Evolutionary conservation across 805 yeast genomes (phyloP), one percentile per base, ranked within the genome.

Genomic region (Candida pseudoglaebosa): DNA sequence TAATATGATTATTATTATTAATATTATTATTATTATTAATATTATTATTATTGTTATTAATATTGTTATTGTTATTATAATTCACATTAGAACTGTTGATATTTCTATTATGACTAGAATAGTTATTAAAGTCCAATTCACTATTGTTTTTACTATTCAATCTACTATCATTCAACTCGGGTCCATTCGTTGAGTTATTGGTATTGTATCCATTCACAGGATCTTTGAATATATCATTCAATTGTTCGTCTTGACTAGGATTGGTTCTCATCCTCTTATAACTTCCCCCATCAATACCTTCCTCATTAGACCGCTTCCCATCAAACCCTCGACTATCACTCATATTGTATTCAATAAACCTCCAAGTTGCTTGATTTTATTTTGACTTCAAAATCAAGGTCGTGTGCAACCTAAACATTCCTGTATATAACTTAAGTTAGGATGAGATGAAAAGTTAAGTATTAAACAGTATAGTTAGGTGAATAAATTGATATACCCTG

Each of bases 161-260:
- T 26, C 5, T 10, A 13, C 6, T 26, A 13, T 5, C 12, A 13
- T 26, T 26, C n/a, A n/a, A n/a, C n/a, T n/a, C n/a, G n/a, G 26
- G 12, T 22, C 12, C 26, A 8, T 22, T 8, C 26, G 12, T 5
- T 26, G 13, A 14, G 5, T 13, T 28, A 22, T 16, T 22, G 14
- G 28, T 20, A n/a, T 32, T 19, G 28, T 14, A 33, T 7, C 28
- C n/a, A 5, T 7, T 10, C 13, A 33, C 19, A 22, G 50, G 48
- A 28, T 55, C 56, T 32, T 44, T 47, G 35, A 59, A 52, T 15
- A 59, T 42, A 9, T 46, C 57, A 38, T 53, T 47, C 28, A 59
- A 47, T 33, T 56, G 61, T 28, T 52, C 55, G 19, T 46, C 53
- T 4, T 40, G 35, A 15, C n/a, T 39, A 38, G 6, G 36, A 6